Percentiles rank a stretch among this genome's conserved stretches.
phyloP scores from a whole-genome alignment of 306 rosid species.

The Acacia crassicarpa region DNA sequence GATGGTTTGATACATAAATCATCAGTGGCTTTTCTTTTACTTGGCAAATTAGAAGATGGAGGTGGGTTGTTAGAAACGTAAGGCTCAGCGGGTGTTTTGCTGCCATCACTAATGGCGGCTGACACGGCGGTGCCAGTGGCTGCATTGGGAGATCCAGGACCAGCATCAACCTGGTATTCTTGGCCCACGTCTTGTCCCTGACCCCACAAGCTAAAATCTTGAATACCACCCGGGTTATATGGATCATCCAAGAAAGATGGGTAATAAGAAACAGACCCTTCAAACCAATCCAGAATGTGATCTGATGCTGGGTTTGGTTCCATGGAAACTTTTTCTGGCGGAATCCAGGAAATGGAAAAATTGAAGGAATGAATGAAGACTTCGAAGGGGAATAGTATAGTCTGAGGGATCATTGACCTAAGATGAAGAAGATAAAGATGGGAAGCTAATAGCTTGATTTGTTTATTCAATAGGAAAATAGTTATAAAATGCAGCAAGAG shows the following conservation, averaged over 20 bases:
- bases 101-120: conserved; percentile 22
- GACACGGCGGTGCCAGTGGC: conserved; percentile 29
- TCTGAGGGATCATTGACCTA: conserved; percentile 54
- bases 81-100: conserved; percentile 39
- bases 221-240: conserved; percentile 44
- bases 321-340: conserved; percentile 46
- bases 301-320: conserved; percentile 63
- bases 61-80: conserved; percentile 24
- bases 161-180: conserved; percentile 34
- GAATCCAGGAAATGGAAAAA: conserved; percentile 8
- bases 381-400: conserved; percentile 24
- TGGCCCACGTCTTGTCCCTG: conserved; percentile 49
- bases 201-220: conserved; percentile 66
- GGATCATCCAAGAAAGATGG: conserved; percentile 78
- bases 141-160: conserved; percentile 33
- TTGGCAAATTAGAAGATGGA: conserved; percentile 50
- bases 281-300: conserved; percentile 79
- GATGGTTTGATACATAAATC: conserved; percentile 37
- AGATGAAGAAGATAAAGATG: conserved; percentile 27
- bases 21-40: conserved; percentile 57
- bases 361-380: conserved; percentile 15
- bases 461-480: not conserved
- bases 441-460: conserved; percentile 14
- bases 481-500: conserved; percentile 35
- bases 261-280: conserved; percentile 67